Conservation (phyloP, 2,329 filamentous ascomycete genomes). For the Geosmithia morbida region DNA sequence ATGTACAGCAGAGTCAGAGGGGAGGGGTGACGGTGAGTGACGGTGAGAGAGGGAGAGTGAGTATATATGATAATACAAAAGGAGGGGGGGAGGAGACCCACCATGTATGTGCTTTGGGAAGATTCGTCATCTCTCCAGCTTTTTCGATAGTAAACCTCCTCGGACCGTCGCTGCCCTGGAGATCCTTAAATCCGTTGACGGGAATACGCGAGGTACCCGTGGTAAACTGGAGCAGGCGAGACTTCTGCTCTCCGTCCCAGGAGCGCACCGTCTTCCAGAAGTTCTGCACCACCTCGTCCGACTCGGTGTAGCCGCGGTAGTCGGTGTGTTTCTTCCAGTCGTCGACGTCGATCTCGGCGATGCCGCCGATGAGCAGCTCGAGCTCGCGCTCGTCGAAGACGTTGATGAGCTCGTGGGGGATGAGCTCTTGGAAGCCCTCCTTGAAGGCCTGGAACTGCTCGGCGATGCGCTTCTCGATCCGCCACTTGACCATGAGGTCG, state of each 20-base stretch:
- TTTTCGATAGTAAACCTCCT: slow-evolving; percentile 97
- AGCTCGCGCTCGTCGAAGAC: slow-evolving; percentile 97
- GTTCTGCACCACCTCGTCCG: slow-evolving; percentile 91
- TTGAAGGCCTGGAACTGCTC: slow-evolving; percentile 98
- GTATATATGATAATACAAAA: slow-evolving; percentile 1
- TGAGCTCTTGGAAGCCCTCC: slow-evolving; percentile 92
- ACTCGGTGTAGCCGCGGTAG: slow-evolving; percentile 96
- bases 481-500: slow-evolving; percentile 97
- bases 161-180: slow-evolving; percentile 92
- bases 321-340: slow-evolving; percentile 99
- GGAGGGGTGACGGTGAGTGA: too few relatives aligned
- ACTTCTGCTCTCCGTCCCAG: slow-evolving; percentile 99
- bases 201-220: slow-evolving; percentile 96
- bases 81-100: slow-evolving; percentile 31
- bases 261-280: slow-evolving; percentile 97
- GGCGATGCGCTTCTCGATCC: slow-evolving; percentile 94
- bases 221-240: slow-evolving; percentile 86
- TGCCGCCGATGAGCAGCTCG: slow-evolving; percentile 92
- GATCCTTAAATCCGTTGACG: slow-evolving; percentile 98
- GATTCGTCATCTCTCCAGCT: slow-evolving; percentile 74
- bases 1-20: background rate
- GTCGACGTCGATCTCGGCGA: slow-evolving; percentile 98
- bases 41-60: background rate
- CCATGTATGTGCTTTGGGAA: slow-evolving; percentile 98
- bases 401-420: slow-evolving; percentile 90